Base-by-base conservation (phyloP, 2,329 filamentous ascomycete genomes). In the Helminthosporium solani region DNA sequence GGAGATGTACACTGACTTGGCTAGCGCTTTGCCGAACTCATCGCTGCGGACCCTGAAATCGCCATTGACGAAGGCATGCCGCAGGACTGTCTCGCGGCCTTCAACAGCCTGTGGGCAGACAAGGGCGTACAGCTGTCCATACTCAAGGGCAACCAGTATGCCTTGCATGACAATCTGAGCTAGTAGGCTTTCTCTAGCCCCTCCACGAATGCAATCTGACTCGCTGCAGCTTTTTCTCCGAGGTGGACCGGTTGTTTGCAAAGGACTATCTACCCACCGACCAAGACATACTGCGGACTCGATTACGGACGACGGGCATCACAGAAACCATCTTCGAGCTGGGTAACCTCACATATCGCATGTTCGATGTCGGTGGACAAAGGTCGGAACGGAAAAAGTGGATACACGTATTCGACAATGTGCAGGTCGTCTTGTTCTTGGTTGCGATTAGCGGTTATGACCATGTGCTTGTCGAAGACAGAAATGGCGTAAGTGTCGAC, bases 401-500 rank as follows among this genome's bases (percentile, higher is more conserved):
- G 90, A 95, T 96, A 53, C 90, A 96, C 70, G 94, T 90, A 67
- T 96, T 96, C 67, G 90, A 96, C 70, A 94, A 94, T 55, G 90
- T 96, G 52, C 90, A 94, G 64, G 91, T 89, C 58, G 78, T 97
- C 43, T 78, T 97, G 33, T 97, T 97, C 74, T 81, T 97, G 57
- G 92, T 96, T 42, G 91, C 92, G 38, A 91, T 97, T 60, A 96
- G 90, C 54, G 92, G 92, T 49, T 97, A 96, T 70, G 92, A 97
- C 67, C 94, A 97, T 71, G 95, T 91, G 63, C 76, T 97, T 39
- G 90, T 96, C 3, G 92, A 97, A 74, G 92, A 97, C 70, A 91
- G 95, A 72, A 94, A 95, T 68, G 91, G 91, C 53, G 90, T 95
- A 78, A 75, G 89, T 77, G 3, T 15, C 28, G n/a, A 12, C 12